phyloP scores from a whole-genome alignment of 2,329 filamentous ascomycete species.

The Macrophomina phaseolina region DNA sequence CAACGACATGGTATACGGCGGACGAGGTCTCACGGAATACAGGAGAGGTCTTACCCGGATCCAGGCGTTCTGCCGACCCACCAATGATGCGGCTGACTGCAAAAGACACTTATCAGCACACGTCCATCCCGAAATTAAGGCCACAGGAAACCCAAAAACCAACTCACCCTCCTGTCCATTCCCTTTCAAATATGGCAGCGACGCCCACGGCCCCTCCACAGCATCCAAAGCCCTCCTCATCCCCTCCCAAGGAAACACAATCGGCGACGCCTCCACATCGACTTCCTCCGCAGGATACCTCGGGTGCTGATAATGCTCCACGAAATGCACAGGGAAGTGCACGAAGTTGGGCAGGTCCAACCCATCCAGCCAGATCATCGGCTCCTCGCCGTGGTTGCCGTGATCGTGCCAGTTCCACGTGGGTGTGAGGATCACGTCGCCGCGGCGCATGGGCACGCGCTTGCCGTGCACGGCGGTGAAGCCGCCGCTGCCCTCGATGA shows the following conservation, averaged over 20 bases:
- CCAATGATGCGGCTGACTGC: constrained; percentile 56
- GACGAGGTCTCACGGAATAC: constrained; percentile 57
- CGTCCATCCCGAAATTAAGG: neutral
- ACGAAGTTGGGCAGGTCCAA: constrained; percentile 60
- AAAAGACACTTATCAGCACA: neutral
- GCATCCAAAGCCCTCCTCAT: constrained; percentile 54
- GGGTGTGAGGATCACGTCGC: constrained; percentile 64
- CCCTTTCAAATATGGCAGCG: constrained; percentile 42
- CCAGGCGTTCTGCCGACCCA: constrained; percentile 54
- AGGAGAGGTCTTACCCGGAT: constrained; percentile 45
- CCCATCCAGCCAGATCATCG: constrained; percentile 65
- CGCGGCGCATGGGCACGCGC: constrained; percentile 57
- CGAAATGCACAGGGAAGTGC: constrained; percentile 60
- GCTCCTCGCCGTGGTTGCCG: constrained; percentile 60
- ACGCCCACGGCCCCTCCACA: constrained; percentile 36
- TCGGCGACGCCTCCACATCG: constrained; percentile 47
- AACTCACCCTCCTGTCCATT: constrained; percentile 43
- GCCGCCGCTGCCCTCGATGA: constrained; percentile 52
- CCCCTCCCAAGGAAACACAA: constrained; percentile 57
- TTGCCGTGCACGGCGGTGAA: constrained; percentile 64
- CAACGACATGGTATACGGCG: constrained; percentile 60
- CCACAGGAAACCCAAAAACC: neutral
- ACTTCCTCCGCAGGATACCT: constrained; percentile 58
- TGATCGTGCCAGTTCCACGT: constrained; percentile 67
- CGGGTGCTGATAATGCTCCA: constrained; percentile 55